phyloP scores from a whole-genome alignment of 192 early-diverging fungal species.

The Backusella macrospora region DNA sequence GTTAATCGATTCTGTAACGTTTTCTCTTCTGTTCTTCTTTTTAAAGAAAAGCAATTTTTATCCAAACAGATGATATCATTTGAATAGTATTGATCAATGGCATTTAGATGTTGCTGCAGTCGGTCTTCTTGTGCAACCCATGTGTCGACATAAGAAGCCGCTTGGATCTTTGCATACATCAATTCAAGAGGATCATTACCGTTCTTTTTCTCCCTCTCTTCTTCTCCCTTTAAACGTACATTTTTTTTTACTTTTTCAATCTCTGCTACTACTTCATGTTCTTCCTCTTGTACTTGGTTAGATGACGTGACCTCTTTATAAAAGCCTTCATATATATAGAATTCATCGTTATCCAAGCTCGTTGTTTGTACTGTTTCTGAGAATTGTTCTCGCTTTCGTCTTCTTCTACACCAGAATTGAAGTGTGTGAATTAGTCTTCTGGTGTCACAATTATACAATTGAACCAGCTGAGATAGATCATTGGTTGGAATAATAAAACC shows the following conservation, averaged over 20 bases:
- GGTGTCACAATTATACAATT: conserved; percentile 19
- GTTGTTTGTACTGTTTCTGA: no score
- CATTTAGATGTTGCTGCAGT: conserved; percentile 1
- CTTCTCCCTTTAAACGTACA: no score
- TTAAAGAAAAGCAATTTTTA: background rate
- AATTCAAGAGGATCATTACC: background rate
- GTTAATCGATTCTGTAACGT: no score
- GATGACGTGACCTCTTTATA: background rate
- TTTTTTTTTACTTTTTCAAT: no score
- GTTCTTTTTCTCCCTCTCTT: background rate
- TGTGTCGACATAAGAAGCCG: background rate
- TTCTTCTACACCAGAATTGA: conserved; percentile 22
- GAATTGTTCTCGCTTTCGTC: background rate
- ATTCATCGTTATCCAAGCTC: background rate
- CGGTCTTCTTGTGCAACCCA: conserved; percentile 13
- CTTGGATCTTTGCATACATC: background rate
- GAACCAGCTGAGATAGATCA: conserved; percentile 21
- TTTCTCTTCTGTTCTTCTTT: no score
- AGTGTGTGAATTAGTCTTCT: conserved; percentile 28
- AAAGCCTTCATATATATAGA: background rate
- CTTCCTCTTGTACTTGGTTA: conserved; percentile 22
- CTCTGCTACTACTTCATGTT: background rate
- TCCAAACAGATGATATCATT: background rate
- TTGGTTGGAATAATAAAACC: conserved; percentile 15
- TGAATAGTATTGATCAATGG: background rate